These are phyloP conservation scores for Talaromyces nanjingensis DNA, from an alignment of 495 filamentous ascomycete genomes.

Conservation along the genomic window DNA sequence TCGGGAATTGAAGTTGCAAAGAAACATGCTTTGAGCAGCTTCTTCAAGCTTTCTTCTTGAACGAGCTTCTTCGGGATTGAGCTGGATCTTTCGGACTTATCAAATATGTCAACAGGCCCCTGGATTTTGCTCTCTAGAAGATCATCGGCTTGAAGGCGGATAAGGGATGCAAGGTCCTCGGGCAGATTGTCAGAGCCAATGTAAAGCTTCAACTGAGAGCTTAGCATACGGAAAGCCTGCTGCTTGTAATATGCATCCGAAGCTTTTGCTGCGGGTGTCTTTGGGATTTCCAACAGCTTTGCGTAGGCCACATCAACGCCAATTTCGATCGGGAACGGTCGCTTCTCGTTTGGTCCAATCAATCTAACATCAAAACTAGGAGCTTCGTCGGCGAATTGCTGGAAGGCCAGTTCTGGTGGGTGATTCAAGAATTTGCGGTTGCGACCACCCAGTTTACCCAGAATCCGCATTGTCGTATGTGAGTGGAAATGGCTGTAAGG, in stretches of 20 bases:
- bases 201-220: constrained; percentile 78
- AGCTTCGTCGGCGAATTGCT: constrained; percentile 77
- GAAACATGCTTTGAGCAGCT: constrained; percentile 80
- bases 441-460: constrained; percentile 92
- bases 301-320: constrained; percentile 84
- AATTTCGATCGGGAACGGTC: constrained; percentile 76
- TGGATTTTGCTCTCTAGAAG: constrained; percentile 61
- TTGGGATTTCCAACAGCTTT: constrained; percentile 74
- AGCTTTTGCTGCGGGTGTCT: constrained; percentile 55
- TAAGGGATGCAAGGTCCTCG: constrained; percentile 75
- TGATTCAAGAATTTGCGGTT: constrained; percentile 93
- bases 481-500: constrained; percentile 96
- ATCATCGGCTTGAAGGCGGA: constrained; percentile 86
- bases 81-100: constrained; percentile 66
- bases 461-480: constrained; percentile 96
- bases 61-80: constrained; percentile 79
- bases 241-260: constrained; percentile 85
- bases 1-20: constrained; percentile 79
- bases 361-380: constrained; percentile 82
- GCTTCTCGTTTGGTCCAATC: constrained; percentile 77
- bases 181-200: constrained; percentile 83
- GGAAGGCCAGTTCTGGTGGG: constrained; percentile 70
- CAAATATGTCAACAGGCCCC: constrained; percentile 51
- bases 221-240: constrained; percentile 81
- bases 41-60: constrained; percentile 74